Evolutionary conservation across 805 yeast genomes (phyloP).

Genomic region (Zygosaccharomyces siamensis): DNA sequence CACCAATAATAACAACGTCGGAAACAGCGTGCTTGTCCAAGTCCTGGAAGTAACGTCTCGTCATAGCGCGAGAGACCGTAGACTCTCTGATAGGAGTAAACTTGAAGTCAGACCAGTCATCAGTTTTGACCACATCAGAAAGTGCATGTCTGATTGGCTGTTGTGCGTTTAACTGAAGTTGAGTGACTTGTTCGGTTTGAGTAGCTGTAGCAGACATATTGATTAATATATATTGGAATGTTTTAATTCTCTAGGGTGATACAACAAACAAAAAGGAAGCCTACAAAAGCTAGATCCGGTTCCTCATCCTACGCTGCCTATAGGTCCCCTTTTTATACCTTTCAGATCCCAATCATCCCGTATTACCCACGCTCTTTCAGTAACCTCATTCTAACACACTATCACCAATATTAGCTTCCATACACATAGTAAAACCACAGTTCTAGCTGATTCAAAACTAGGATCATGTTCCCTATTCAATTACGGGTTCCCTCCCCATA

Average conservation of each 20-base stretch:
- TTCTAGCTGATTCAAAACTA: neutral
- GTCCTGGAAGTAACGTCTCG: constrained; percentile 65
- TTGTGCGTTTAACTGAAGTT: constrained; percentile 17
- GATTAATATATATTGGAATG: neutral
- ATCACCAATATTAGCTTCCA: neutral
- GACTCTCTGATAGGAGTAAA: constrained; percentile 75
- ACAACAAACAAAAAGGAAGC: neutral
- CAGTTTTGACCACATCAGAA: constrained; percentile 31
- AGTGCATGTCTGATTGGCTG: constrained; percentile 26
- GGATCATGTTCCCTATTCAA: neutral
- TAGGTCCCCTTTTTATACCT: neutral
- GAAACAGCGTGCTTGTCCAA: constrained; percentile 70
- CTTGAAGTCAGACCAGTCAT: constrained; percentile 62
- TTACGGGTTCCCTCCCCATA: neutral
- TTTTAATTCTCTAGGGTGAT: neutral
- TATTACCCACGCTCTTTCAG: neutral
- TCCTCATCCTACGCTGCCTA: neutral
- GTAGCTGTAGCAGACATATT: constrained; percentile 17
- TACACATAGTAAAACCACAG: neutral
- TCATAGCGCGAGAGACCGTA: constrained; percentile 77
- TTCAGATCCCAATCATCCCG: neutral
- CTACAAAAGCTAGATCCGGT: neutral
- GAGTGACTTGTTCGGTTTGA: constrained; percentile 14
- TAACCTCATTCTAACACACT: neutral
- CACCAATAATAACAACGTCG: constrained; percentile 71